A percentile compares a stretch with the other conserved stretches of the same genome.
Evolutionary conservation across 192 early-diverging fungal species (phyloP).

Genomic region (Gryganskiella cystojenkinii): DNA sequence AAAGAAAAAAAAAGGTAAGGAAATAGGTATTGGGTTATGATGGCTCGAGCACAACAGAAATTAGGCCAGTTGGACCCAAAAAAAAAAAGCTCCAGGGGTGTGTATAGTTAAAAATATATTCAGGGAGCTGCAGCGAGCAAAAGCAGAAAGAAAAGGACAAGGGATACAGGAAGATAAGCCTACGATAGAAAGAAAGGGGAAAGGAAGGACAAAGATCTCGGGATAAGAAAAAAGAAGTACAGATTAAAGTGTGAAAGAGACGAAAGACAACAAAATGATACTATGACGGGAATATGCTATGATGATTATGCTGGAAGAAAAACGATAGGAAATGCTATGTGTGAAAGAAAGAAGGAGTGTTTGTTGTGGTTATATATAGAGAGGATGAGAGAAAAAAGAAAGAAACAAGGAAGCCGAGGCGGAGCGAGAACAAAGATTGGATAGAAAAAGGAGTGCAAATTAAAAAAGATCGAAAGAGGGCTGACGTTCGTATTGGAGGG

Average conservation of each 20-base stretch:
- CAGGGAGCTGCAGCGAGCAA: neutral
- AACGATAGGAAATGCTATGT: neutral
- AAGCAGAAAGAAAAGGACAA: neutral
- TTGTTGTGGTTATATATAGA: neutral
- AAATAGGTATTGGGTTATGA: neutral
- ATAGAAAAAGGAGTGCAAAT: neutral
- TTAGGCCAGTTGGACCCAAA: too few relatives aligned
- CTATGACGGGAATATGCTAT: neutral
- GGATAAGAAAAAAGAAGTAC: neutral
- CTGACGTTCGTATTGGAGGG: too few relatives aligned
- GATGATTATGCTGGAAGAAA: neutral
- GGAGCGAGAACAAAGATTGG: neutral
- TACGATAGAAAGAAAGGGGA: neutral
- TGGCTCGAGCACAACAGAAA: too few relatives aligned
- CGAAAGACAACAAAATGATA: neutral
- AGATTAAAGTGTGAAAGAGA: neutral
- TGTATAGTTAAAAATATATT: neutral
- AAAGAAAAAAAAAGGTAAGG: neutral
- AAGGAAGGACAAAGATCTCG: neutral
- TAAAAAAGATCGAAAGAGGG: too few relatives aligned
- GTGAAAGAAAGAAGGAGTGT: neutral
- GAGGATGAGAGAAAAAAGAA: neutral
- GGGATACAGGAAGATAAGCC: neutral
- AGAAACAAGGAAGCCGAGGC: conserved; percentile 1
- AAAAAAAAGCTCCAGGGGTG: neutral